phyloP scores from a whole-genome alignment of 768 basidiomycete genomes.

The Boletus coccyginus region DNA sequence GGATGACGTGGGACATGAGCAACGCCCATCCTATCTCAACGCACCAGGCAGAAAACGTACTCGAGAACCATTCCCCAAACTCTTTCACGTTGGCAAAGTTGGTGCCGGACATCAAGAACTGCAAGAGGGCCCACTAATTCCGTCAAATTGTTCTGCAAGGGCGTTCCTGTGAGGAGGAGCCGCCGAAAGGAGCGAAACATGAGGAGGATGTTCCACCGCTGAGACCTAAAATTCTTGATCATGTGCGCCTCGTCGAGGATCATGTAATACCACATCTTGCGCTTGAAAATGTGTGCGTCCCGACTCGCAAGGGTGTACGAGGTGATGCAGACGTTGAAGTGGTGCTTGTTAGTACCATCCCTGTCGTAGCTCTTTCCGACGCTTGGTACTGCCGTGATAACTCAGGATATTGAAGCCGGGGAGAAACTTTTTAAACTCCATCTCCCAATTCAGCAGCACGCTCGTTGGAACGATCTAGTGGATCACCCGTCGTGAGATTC shows the following conservation, averaged over 20 bases:
- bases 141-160: constrained; percentile 93
- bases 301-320: constrained; percentile 91
- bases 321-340: constrained; percentile 93
- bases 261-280: constrained; percentile 95
- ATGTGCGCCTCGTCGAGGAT: constrained; percentile 95
- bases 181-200: constrained; percentile 87
- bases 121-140: constrained; percentile 94
- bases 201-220: constrained; percentile 88
- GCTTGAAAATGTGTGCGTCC: constrained; percentile 88
- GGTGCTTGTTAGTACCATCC: constrained; percentile 89
- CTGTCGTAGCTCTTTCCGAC: constrained; percentile 83
- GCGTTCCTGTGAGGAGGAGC: constrained; percentile 91
- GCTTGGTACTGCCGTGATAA: constrained; percentile 88
- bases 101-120: constrained; percentile 89
- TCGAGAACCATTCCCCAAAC: constrained; percentile 96
- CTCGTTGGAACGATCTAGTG: constrained; percentile 82
- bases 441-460: constrained; percentile 93
- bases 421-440: constrained; percentile 95
- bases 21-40: neutral
- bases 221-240: constrained; percentile 96
- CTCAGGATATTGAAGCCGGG: constrained; percentile 84
- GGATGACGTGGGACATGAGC: neutral
- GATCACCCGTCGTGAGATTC: neutral
- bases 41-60: constrained; percentile 45
- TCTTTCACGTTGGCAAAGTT: constrained; percentile 90